Evolutionary conservation across 2,329 filamentous ascomycete genomes (phyloP).

Genomic region (Hymenotorrendiella dingleyae): DNA sequence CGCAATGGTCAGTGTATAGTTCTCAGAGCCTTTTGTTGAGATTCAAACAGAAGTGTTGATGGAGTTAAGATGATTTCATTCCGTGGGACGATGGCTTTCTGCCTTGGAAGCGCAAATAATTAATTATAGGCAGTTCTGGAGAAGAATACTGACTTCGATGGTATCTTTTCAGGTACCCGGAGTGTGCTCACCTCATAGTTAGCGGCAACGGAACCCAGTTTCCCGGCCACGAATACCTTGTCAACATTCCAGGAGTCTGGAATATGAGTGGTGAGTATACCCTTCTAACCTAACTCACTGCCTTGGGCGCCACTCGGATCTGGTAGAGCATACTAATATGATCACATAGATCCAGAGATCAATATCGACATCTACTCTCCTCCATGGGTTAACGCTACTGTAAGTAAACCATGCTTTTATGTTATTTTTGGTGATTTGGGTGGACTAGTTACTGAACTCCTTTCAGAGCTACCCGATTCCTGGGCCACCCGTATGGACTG

Average conservation of each 20-base stretch:
- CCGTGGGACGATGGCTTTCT: no score
- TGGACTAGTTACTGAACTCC: background rate
- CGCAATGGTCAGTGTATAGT: conserved; percentile 16
- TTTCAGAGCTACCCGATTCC: conserved; percentile 4
- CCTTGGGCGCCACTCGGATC: background rate
- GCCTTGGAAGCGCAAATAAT: no score
- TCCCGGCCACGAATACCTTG: conserved; percentile 11
- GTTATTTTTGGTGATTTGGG: background rate
- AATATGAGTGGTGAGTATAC: conserved; percentile 11
- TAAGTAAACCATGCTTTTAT: no score
- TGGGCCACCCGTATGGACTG: conserved; percentile 6
- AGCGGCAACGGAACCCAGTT: conserved; percentile 11
- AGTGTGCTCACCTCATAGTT: conserved; percentile 18
- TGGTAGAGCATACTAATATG: background rate
- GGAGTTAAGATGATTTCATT: no score
- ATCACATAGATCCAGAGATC: conserved; percentile 14
- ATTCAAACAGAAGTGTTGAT: background rate
- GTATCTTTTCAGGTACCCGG: conserved; percentile 9
- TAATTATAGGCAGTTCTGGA: background rate
- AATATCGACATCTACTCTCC: conserved; percentile 14
- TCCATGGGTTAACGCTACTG: conserved; percentile 2
- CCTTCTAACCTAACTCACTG: background rate
- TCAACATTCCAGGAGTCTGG: conserved; percentile 12
- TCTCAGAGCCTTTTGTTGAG: background rate
- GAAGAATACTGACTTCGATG: background rate